A percentile compares a stretch with the other conserved stretches of the same genome.
phyloP scores from a whole-genome alignment of 192 early-diverging fungal genomes.

The Coemansia sp. region DNA sequence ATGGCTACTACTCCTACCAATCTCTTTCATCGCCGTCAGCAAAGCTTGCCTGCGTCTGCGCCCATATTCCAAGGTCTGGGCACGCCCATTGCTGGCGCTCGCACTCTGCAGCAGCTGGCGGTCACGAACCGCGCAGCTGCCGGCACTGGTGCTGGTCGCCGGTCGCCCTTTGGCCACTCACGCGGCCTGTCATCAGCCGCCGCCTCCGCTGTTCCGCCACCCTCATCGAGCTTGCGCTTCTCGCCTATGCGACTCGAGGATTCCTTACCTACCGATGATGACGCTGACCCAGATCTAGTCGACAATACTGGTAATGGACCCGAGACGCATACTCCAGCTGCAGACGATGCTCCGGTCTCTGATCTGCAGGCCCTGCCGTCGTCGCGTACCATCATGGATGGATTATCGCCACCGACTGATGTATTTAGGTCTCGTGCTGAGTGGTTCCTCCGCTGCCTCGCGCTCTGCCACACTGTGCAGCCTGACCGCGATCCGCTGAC shows the following conservation, averaged over 20 bases:
- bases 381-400: constrained; percentile 34
- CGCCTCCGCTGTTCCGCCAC: background rate
- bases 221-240: background rate
- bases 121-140: constrained; percentile 31
- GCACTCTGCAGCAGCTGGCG: constrained; percentile 42
- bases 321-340: constrained; percentile 25
- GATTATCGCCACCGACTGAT: constrained; percentile 32
- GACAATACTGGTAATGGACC: constrained; percentile 11
- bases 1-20: background rate
- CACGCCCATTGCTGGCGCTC: constrained; percentile 6
- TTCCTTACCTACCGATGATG: background rate
- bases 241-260: background rate
- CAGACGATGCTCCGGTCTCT: constrained; percentile 45
- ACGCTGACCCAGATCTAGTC: constrained; percentile 29
- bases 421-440: constrained; percentile 52
- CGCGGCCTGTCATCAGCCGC: constrained; percentile 31
- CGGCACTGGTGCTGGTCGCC: background rate
- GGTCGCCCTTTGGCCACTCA: constrained; percentile 12
- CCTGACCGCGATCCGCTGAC: constrained; percentile 69
- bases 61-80: background rate
- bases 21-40: constrained; percentile 39
- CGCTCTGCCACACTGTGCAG: constrained; percentile 81
- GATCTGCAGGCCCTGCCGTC: constrained; percentile 44
- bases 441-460: constrained; percentile 76
- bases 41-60: constrained; percentile 40